These are phyloP conservation scores for Termitomyces sp. DNA, from an alignment of 768 basidiomycete genomes.

Conservation along the genomic window DNA sequence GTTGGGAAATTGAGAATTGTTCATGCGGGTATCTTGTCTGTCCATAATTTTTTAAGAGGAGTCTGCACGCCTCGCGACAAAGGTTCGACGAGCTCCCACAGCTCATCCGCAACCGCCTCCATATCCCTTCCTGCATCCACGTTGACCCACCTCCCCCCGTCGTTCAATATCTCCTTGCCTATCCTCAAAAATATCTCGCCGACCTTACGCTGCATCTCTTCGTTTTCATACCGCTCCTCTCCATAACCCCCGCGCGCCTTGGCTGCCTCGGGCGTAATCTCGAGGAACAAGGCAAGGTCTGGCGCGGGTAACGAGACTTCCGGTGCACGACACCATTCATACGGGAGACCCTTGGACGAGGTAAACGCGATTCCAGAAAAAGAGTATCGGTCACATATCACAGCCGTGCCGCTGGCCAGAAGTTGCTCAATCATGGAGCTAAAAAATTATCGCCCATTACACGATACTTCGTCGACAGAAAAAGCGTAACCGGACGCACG, in stretches of 20 bases:
- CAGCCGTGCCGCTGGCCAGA: conserved; percentile 57
- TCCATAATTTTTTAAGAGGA: conserved; percentile 52
- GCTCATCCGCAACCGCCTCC: conserved; percentile 44
- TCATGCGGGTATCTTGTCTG: conserved; percentile 12
- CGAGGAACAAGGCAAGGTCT: conserved; percentile 84
- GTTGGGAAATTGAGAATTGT: not conserved
- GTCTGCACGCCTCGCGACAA: conserved; percentile 31
- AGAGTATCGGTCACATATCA: conserved; percentile 92
- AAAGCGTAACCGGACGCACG: conserved; percentile 36
- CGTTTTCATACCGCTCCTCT: conserved; percentile 81
- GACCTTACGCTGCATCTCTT: conserved; percentile 68
- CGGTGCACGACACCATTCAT: conserved; percentile 81
- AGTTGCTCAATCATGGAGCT: conserved; percentile 59
- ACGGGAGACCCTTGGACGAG: conserved; percentile 60
- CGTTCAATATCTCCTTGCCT: conserved; percentile 40
- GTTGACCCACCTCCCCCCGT: conserved; percentile 38
- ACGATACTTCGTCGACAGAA: not conserved
- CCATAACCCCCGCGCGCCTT: conserved; percentile 75
- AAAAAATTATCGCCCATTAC: not conserved
- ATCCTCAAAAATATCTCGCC: conserved; percentile 54
- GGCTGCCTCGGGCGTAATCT: conserved; percentile 69
- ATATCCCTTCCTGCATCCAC: conserved; percentile 52
- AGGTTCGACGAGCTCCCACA: conserved; percentile 50
- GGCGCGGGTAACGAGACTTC: conserved; percentile 87
- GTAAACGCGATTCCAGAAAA: conserved; percentile 96